Evolutionary conservation across 352 stramenopile genomes (phyloP).

Genomic region (Pythium apleroticum): DNA sequence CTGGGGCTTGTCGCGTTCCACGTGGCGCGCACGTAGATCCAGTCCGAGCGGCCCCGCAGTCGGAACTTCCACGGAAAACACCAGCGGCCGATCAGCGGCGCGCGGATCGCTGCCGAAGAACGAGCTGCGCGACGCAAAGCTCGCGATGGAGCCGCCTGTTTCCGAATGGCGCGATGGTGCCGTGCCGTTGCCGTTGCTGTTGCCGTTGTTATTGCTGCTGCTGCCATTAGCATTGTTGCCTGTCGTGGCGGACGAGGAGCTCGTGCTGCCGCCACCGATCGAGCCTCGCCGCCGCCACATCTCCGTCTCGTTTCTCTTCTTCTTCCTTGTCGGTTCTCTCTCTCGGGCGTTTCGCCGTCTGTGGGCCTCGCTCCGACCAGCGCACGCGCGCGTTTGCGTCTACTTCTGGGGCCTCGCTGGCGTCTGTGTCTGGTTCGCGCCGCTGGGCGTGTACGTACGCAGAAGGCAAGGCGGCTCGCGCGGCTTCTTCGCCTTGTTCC

Average conservation of each 20-base stretch:
- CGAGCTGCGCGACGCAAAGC: slow-evolving; percentile 35
- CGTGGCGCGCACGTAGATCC: slow-evolving; percentile 68
- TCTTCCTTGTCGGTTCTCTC: background rate
- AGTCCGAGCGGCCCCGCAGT: slow-evolving; percentile 64
- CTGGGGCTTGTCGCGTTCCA: slow-evolving; percentile 74
- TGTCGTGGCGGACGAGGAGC: background rate
- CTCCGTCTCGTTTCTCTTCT: background rate
- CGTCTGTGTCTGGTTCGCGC: slow-evolving; percentile 1
- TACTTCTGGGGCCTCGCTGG: background rate
- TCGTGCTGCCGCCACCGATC: slow-evolving; percentile 20
- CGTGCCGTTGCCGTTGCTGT: slow-evolving; percentile 12
- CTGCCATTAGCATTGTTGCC: background rate
- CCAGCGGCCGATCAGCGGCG: slow-evolving; percentile 52
- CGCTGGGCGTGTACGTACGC: background rate
- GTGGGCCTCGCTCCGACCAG: background rate
- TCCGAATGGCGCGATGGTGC: slow-evolving; percentile 29
- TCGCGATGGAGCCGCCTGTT: slow-evolving; percentile 32
- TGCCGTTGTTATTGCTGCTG: slow-evolving; percentile 26
- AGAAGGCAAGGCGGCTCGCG: background rate
- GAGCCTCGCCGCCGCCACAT: slow-evolving; percentile 31
- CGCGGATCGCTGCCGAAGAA: slow-evolving; percentile 62
- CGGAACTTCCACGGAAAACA: slow-evolving; percentile 78
- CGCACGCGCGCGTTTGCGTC: background rate
- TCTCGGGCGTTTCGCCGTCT: background rate
- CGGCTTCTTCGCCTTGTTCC: background rate